Evolutionary conservation across 2,329 filamentous ascomycete genomes (phyloP), one percentile per base, ranked within the genome.

Genomic region (Aspergillus clavatus): DNA sequence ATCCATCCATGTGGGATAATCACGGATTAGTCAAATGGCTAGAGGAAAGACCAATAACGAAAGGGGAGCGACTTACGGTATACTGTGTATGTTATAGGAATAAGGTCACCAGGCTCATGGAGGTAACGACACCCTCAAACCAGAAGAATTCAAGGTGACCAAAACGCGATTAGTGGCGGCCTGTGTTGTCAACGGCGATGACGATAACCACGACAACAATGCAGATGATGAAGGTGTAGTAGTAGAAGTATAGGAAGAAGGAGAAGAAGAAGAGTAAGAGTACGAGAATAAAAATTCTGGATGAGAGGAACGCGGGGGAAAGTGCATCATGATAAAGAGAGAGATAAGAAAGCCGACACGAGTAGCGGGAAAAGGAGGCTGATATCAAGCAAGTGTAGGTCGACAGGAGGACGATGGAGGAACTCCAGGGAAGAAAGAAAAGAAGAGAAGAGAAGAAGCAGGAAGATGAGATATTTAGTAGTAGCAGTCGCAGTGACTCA

Each of bases 251-350:
- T 48, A 43, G 41, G 39, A 21, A 26, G 18, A 39, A n/a, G 19
- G 39, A n/a, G 36, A 22, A 22, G 47, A 21, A 45, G 47, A 31
- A 45, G 50, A 42, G 53, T 56, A 52, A 51, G 55, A 58, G 54
- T 54, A 53, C 57, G 56, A 55, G 52, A 60, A 58, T 51, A 50
- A 48, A 53, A 52, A 48, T 54, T 52, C 50, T 47, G 51, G 55
- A 42, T 51, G 54, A 45, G 49, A n/a, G n/a, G n/a, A 56, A 40
- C 45, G 53, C 43, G 54, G 57, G 43, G 58, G 48, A 55, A 57
- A 58, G 54, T 59, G 61, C 63, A 62, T 66, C 63, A 66, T 66
- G 53, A 52, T 65, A 65, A 53, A 57, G 43, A 50, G 39, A 43
- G 46, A 45, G 47, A 51, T 48, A 48, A 46, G 47, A 38, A 37